Conservation (phyloP, 768 basidiomycete species). For the Hemileccinum rubropunctum region DNA sequence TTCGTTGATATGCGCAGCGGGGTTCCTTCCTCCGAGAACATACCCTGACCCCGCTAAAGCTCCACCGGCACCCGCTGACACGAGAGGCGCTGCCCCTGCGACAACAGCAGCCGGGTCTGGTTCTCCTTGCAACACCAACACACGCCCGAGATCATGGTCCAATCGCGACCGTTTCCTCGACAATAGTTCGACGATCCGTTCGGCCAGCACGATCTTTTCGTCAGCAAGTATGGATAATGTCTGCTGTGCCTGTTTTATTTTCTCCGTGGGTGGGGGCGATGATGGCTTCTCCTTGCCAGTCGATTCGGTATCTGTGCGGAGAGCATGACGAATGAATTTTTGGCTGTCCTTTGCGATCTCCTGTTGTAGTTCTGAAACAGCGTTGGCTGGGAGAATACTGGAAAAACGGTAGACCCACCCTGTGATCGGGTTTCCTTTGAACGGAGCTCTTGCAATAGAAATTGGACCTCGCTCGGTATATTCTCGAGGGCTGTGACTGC, state of each 20-base stretch:
- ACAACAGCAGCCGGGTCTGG: conserved; percentile 33
- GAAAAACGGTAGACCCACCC: conserved; percentile 26
- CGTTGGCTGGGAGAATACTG: neutral
- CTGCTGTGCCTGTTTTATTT: conserved; percentile 28
- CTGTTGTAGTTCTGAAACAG: conserved; percentile 37
- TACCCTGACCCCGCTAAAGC: conserved; percentile 21
- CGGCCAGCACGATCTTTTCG: conserved; percentile 44
- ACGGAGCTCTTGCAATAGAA: conserved; percentile 47
- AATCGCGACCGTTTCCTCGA: conserved; percentile 45
- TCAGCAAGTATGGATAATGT: conserved; percentile 33
- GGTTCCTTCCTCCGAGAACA: conserved; percentile 36
- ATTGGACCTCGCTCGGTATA: conserved; percentile 46
- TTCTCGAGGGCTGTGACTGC: conserved; percentile 43
- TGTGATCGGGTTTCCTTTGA: conserved; percentile 42
- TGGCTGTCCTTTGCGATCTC: conserved; percentile 44
- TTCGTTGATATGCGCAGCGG: conserved; percentile 40
- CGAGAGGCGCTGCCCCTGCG: conserved; percentile 26
- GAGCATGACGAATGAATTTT: conserved; percentile 43
- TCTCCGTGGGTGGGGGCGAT: conserved; percentile 26
- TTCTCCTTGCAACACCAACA: conserved; percentile 45
- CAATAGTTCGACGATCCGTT: conserved; percentile 44
- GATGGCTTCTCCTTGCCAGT: conserved; percentile 34
- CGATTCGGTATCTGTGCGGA: conserved; percentile 29
- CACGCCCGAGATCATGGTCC: conserved; percentile 44
- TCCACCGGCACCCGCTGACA: conserved; percentile 12